Conservation (phyloP, 306 rosid genomes). For the Ziziphus jujuba region DNA sequence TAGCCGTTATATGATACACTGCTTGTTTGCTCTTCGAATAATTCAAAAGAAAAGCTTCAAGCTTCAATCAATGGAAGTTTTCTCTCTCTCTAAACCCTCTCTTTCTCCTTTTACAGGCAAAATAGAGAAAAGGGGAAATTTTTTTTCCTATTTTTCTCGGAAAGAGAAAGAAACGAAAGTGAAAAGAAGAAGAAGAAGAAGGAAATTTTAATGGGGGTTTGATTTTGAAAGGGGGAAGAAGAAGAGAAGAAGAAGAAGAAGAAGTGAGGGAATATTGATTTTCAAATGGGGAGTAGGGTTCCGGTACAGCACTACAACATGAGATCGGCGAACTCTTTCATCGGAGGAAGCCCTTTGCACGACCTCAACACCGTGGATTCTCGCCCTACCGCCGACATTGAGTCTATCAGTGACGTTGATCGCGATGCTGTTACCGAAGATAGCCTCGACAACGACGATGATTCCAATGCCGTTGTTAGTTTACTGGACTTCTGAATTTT, state of each 20-base stretch:
- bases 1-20: conserved; percentile 41
- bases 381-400: conserved; percentile 52
- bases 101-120: conserved; percentile 20
- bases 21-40: background rate
- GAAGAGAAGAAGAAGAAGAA: background rate
- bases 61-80: conserved; percentile 1
- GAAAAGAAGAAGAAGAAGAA: background rate
- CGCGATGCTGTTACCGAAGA: conserved; percentile 51
- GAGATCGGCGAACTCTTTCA: conserved; percentile 73
- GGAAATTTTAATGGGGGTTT: background rate
- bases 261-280: background rate
- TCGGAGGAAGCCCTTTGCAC: conserved; percentile 78
- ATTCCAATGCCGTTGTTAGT: conserved; percentile 59
- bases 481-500: background rate
- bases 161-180: background rate
- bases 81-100: conserved; percentile 17
- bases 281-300: conserved; percentile 70
- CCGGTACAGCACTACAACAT: conserved; percentile 89
- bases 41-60: background rate
- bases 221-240: background rate
- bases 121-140: too few species aligned
- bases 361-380: conserved; percentile 76
- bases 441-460: conserved; percentile 51
- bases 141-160: background rate
- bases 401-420: conserved; percentile 49